phyloP scores from a whole-genome alignment of 257 asterid genomes.

The Fraxinus excelsior region DNA sequence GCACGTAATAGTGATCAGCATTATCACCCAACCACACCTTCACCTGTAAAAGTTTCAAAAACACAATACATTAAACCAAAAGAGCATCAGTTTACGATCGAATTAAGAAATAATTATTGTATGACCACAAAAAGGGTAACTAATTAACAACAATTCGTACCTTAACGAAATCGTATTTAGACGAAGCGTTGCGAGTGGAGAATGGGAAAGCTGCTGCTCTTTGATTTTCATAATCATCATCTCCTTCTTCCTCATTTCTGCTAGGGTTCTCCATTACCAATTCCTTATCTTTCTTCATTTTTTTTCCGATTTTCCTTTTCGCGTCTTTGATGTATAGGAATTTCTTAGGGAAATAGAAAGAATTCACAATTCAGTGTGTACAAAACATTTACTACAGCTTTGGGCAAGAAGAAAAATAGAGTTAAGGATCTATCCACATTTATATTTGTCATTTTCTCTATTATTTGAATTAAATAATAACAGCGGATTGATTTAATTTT shows the following conservation, averaged over 20 bases:
- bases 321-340: neutral
- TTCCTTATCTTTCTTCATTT: conserved; percentile 54
- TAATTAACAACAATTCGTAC: conserved; percentile 30
- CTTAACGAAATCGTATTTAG: conserved; percentile 98
- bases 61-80: neutral
- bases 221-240: conserved; percentile 34
- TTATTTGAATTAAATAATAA: no score
- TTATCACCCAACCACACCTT: conserved; percentile 98
- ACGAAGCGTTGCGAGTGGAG: conserved; percentile 84
- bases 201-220: conserved; percentile 44
- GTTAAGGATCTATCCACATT: no score
- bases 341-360: neutral
- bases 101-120: neutral
- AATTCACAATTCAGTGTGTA: no score
- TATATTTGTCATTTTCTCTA: no score
- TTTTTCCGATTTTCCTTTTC: neutral
- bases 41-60: conserved; percentile 47
- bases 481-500: no score
- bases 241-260: conserved; percentile 35
- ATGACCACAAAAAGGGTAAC: neutral
- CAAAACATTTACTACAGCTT: neutral
- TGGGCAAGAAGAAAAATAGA: neutral
- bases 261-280: conserved; percentile 47
- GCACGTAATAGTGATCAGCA: conserved; percentile 97
- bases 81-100: neutral